Percentiles rank a stretch among this genome's conserved stretches.
Conservation (phyloP, 371 early-diverging fungal genomes). For the Haplosporangium sp. region DNA sequence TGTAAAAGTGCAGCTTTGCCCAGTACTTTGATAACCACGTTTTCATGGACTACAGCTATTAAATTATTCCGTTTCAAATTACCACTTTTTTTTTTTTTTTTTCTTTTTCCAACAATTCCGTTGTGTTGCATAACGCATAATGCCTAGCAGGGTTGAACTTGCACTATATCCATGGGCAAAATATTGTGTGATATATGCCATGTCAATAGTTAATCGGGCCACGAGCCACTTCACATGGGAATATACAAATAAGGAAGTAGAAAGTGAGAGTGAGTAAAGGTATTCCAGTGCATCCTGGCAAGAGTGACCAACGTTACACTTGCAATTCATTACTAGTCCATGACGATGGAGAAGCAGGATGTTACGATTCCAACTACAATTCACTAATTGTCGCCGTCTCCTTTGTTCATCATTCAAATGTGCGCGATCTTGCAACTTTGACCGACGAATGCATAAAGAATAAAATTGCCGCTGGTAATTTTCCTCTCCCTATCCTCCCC, state of each 20-base stretch:
- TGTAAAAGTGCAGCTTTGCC: too few species aligned
- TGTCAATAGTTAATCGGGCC: not conserved
- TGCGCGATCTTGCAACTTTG: slow-evolving; percentile 37
- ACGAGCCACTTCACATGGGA: slow-evolving; percentile 19
- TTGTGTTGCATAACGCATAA: slow-evolving; percentile 8
- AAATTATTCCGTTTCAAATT: not conserved
- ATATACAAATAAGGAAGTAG: not conserved
- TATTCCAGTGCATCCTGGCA: slow-evolving; percentile 18
- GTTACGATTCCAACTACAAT: slow-evolving; percentile 50
- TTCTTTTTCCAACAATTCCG: not conserved
- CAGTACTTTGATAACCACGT: not conserved
- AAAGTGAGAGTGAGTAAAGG: not conserved
- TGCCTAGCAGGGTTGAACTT: not conserved
- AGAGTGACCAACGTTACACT: slow-evolving; percentile 4
- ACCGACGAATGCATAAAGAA: slow-evolving; percentile 21
- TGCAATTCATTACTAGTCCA: slow-evolving; percentile 15
- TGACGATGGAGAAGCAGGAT: slow-evolving; percentile 40
- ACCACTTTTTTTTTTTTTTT: not conserved
- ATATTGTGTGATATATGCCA: not conserved
- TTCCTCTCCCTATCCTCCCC: slow-evolving; percentile 1
- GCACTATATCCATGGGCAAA: not conserved
- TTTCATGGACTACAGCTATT: not conserved
- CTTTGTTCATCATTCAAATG: slow-evolving; percentile 9
- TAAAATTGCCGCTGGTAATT: not conserved
- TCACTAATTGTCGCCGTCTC: slow-evolving; percentile 2